phyloP scores from a whole-genome alignment of 139 green algal genomes.

The Ettlia oleoabundans region DNA sequence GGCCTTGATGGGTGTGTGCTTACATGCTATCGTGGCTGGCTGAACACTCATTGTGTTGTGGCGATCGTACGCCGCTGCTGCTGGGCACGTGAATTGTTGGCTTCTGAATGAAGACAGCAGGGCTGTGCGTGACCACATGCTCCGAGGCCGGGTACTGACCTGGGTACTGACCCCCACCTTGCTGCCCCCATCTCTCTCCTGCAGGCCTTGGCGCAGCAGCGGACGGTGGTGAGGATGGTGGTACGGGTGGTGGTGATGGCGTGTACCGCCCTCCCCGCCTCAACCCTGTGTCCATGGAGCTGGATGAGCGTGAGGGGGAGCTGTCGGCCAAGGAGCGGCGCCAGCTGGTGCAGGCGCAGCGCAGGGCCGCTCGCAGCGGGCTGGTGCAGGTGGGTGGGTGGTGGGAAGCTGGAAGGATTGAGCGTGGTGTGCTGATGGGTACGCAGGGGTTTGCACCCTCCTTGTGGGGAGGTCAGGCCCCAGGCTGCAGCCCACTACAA shows the following conservation, averaged over 20 bases:
- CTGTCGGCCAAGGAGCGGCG: slow-evolving; percentile 46
- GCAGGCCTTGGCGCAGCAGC: slow-evolving; percentile 5
- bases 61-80: no score
- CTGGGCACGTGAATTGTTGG: not conserved
- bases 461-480: no score
- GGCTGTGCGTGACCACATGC: no score
- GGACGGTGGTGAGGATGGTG: slow-evolving; percentile 22
- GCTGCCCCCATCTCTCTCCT: not conserved
- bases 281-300: slow-evolving; percentile 86
- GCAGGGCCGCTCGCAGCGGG: slow-evolving; percentile 61
- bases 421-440: no score
- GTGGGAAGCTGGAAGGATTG: no score
- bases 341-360: slow-evolving; percentile 44
- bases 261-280: slow-evolving; percentile 92
- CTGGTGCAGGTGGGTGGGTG: no score
- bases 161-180: not conserved
- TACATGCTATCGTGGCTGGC: no score
- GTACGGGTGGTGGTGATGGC: slow-evolving; percentile 50
- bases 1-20: no score
- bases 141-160: not conserved
- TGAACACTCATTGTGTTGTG: no score
- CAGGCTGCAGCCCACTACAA: no score
- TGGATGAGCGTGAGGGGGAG: slow-evolving; percentile 46
- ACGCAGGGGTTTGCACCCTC: no score
- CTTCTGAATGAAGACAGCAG: no score